phyloP scores from a whole-genome alignment of 2,329 filamentous ascomycete genomes.

The Coniella lustricola region DNA sequence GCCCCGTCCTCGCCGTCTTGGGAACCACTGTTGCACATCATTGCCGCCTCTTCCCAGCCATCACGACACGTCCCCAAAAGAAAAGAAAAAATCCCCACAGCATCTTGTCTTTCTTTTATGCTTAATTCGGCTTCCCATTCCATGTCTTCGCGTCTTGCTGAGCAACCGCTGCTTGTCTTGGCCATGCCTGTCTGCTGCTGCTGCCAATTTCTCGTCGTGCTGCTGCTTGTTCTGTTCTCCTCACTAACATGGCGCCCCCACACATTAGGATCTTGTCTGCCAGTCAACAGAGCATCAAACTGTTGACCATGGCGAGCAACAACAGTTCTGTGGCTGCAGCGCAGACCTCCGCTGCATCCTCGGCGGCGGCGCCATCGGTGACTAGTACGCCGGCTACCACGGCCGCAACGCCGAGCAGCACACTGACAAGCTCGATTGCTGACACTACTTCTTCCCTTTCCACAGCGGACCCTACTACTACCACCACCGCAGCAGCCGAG shows the following conservation, averaged over 20 bases:
- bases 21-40: background rate
- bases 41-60: background rate
- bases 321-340: conserved; percentile 13
- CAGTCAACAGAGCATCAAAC: conserved; percentile 1
- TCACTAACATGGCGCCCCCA: conserved; percentile 16
- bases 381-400: conserved; percentile 4
- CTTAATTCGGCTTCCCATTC: background rate
- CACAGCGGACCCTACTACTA: conserved; percentile 5
- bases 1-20: conserved; percentile 10
- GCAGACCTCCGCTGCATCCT: conserved; percentile 8
- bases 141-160: background rate
- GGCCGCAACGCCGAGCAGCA: conserved; percentile 8
- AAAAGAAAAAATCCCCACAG: too few species aligned
- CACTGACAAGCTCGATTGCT: conserved; percentile 15
- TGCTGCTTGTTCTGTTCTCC: too few species aligned
- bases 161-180: background rate
- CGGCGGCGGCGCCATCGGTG: conserved; percentile 7
- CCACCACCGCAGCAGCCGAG: background rate
- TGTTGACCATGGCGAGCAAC: conserved; percentile 15
- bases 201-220: too few species aligned
- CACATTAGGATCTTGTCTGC: conserved; percentile 9
- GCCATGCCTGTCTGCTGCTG: conserved; percentile 2
- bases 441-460: conserved; percentile 11
- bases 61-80: too few species aligned
- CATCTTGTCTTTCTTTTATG: background rate